Percentiles rank a stretch among this genome's conserved stretches.
These are phyloP conservation scores for Lasiosphaeria hispida DNA, from an alignment of 495 filamentous ascomycete species.

Conservation along the genomic window DNA sequence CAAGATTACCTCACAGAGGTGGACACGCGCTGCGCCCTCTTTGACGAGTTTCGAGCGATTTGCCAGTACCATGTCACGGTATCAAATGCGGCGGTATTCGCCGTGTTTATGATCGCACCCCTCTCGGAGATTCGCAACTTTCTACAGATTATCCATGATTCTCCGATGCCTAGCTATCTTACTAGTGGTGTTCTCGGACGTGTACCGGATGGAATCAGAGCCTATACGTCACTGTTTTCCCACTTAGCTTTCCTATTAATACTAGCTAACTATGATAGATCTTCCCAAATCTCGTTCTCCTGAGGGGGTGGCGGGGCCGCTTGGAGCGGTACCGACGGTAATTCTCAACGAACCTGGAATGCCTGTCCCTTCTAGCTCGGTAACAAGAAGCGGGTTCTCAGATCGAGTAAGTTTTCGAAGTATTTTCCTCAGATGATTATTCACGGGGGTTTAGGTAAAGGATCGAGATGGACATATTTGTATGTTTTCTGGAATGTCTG, in stretches of 20 bases:
- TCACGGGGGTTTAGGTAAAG: slow-evolving; percentile 8
- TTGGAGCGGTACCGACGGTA: neutral
- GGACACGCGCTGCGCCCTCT: too few species aligned
- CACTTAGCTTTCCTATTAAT: neutral
- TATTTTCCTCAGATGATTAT: neutral
- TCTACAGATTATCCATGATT: too few species aligned
- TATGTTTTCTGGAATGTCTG: slow-evolving; percentile 11
- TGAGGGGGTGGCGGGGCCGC: neutral
- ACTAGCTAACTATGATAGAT: neutral
- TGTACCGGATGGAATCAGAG: too few species aligned
- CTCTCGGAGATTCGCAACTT: too few species aligned
- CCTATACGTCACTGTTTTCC: neutral
- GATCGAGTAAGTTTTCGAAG: neutral
- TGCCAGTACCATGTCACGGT: too few species aligned
- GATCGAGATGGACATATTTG: slow-evolving; percentile 15
- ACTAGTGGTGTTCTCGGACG: too few species aligned
- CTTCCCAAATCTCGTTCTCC: slow-evolving; percentile 7
- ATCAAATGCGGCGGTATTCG: too few species aligned
- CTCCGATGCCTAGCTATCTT: too few species aligned
- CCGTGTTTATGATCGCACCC: too few species aligned
- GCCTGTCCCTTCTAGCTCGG: slow-evolving; percentile 4
- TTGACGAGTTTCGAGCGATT: too few species aligned
- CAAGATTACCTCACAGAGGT: too few species aligned
- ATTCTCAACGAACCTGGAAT: slow-evolving; percentile 8
- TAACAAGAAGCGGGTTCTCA: slow-evolving; percentile 2